A percentile compares a stretch with the other conserved stretches of the same genome.
These are phyloP conservation scores for Gynandropsis gynandra DNA, from an alignment of 345 rosid species.

Conservation along the genomic window DNA sequence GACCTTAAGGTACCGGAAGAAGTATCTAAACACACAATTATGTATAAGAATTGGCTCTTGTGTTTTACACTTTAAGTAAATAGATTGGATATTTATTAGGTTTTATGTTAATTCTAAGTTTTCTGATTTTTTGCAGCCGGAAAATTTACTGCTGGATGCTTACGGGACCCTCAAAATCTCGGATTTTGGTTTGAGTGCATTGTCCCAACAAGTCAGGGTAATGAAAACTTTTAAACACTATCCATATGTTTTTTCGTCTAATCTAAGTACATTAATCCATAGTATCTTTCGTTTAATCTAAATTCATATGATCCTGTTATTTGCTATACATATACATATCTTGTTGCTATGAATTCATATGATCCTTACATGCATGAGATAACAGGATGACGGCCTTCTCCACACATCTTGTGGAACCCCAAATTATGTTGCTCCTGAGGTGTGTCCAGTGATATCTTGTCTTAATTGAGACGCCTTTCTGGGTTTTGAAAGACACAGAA, in stretches of 20 bases:
- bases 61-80: background rate
- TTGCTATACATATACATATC: too few relatives aligned
- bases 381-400: constrained; percentile 91
- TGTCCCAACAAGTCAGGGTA: constrained; percentile 97
- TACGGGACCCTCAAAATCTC: constrained; percentile 89
- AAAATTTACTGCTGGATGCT: constrained; percentile 79
- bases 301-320: too few relatives aligned
- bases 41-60: constrained; percentile 3
- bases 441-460: constrained; percentile 21
- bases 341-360: too few relatives aligned
- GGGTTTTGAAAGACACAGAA: background rate
- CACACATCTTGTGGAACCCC: constrained; percentile 98
- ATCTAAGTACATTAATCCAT: too few relatives aligned
- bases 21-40: background rate
- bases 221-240: constrained; percentile 1
- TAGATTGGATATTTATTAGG: background rate
- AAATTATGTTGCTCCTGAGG: constrained; percentile 99
- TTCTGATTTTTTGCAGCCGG: constrained; percentile 59
- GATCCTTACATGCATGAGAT: constrained; percentile 23
- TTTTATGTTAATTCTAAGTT: constrained; percentile 11
- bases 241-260: background rate
- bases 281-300: too few relatives aligned
- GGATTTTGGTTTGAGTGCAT: constrained; percentile 95
- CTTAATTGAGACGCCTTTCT: background rate
- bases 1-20: constrained; percentile 66